Percentiles rank a stretch among this genome's conserved stretches.
phyloP scores from a whole-genome alignment of 768 basidiomycete genomes.

The Mrakia blollopis region DNA sequence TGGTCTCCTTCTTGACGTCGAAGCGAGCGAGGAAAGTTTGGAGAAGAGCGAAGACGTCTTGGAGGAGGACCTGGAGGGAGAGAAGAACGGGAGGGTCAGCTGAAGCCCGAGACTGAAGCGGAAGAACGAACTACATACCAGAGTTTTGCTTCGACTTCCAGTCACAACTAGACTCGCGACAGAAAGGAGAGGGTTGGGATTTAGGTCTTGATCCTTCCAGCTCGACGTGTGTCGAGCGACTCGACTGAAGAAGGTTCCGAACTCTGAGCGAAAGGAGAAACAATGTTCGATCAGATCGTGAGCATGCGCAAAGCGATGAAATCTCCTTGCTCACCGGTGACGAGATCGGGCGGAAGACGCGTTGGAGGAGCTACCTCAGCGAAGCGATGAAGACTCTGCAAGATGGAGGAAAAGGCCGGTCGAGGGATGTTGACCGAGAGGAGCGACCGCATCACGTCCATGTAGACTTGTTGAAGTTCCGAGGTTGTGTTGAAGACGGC shows the following conservation, averaged over 20 bases:
- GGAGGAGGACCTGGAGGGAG: neutral
- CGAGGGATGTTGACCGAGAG: neutral
- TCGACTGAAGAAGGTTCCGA: neutral
- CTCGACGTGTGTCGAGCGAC: neutral
- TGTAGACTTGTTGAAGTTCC: neutral
- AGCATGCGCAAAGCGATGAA: neutral
- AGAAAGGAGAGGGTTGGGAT: neutral
- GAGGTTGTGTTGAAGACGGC: neutral
- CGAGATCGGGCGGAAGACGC: neutral
- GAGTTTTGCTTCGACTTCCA: neutral
- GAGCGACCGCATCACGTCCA: neutral
- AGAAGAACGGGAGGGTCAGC: too few relatives aligned
- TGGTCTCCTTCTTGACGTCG: constrained; percentile 1
- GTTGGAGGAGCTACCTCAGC: neutral
- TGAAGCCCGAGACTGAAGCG: neutral
- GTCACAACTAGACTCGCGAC: neutral
- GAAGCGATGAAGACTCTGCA: neutral
- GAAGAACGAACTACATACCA: neutral
- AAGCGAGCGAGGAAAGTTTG: neutral
- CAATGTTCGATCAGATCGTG: neutral
- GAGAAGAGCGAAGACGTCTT: neutral
- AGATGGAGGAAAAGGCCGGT: neutral
- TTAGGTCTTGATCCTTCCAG: neutral
- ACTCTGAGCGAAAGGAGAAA: neutral
- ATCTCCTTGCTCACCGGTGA: neutral